phyloP scores from a whole-genome alignment of 176 grass and related monocot genomes.

The Poa pratensis region DNA sequence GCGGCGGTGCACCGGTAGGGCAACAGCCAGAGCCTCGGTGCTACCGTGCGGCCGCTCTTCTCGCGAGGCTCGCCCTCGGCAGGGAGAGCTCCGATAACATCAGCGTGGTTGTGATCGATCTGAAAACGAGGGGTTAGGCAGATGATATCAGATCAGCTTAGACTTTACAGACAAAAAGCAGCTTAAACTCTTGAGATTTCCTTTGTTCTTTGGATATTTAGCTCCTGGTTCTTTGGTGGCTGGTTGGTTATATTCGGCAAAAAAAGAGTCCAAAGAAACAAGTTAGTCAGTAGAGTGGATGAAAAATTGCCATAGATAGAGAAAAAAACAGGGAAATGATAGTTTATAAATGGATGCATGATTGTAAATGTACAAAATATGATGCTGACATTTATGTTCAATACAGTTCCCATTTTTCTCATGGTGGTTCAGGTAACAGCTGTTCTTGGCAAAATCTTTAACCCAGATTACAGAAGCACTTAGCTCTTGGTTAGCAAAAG shows the following conservation, averaged over 20 bases:
- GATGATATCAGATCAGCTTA: constrained; percentile 15
- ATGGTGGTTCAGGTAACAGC: not conserved
- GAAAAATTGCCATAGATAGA: constrained; percentile 35
- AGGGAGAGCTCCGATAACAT: constrained; percentile 72
- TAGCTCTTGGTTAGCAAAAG: not conserved
- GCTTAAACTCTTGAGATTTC: constrained; percentile 31
- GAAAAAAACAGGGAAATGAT: not conserved
- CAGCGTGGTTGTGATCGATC: constrained; percentile 76
- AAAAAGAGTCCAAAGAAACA: not conserved
- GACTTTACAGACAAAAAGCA: not conserved
- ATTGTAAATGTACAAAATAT: constrained; percentile 41
- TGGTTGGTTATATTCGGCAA: not conserved
- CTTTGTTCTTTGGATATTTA: constrained; percentile 44
- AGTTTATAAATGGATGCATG: constrained; percentile 22
- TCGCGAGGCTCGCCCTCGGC: constrained; percentile 70
- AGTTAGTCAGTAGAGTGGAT: constrained; percentile 32
- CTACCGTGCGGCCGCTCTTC: constrained; percentile 58
- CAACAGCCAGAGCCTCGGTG: constrained; percentile 53
- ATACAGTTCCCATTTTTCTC: constrained; percentile 20
- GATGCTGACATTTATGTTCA: constrained; percentile 20
- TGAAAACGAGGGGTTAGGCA: constrained; percentile 49
- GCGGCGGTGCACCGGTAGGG: not conserved
- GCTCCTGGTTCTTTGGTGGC: not conserved
- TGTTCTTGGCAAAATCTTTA: not conserved
- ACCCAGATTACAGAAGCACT: not conserved